These are phyloP conservation scores for Candida gigantensis DNA, from an alignment of 1,139 yeast species.

Conservation along the genomic window DNA sequence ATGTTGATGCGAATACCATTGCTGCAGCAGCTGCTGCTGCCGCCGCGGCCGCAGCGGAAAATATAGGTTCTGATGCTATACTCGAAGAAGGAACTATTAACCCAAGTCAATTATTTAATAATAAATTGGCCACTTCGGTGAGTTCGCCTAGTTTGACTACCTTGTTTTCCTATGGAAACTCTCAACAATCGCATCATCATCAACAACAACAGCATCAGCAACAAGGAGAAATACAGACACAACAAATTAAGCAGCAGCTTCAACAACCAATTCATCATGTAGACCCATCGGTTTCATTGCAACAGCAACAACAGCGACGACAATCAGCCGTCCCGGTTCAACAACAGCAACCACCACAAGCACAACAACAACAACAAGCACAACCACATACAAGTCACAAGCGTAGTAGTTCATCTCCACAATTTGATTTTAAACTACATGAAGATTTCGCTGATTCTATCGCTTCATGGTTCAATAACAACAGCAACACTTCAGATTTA, in stretches of 20 bases:
- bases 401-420: conserved; percentile 15
- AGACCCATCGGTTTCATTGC: conserved; percentile 11
- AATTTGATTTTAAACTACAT: conserved; percentile 12
- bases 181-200: conserved; percentile 8
- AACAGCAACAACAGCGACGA: conserved; percentile 3
- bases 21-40: conserved; percentile 14
- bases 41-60: conserved; percentile 15
- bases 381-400: conserved; percentile 10
- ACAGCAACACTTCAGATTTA: conserved; percentile 1
- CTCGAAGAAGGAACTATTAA: conserved; percentile 32
- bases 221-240: conserved; percentile 7
- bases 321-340: conserved; percentile 6
- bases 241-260: conserved; percentile 8
- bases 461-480: conserved; percentile 7
- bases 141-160: conserved; percentile 18
- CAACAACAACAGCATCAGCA: conserved; percentile 11
- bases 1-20: conserved; percentile 11
- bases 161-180: conserved; percentile 13
- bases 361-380: conserved; percentile 8
- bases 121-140: conserved; percentile 16
- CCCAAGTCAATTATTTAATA: conserved; percentile 33
- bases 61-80: conserved; percentile 8
- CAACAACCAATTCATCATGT: conserved; percentile 12
- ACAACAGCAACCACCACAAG: conserved; percentile 12
- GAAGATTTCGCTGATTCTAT: conserved; percentile 13